Evolutionary conservation across 768 basidiomycete species (phyloP).

Genomic region (Hydnomerulius pinastri): DNA sequence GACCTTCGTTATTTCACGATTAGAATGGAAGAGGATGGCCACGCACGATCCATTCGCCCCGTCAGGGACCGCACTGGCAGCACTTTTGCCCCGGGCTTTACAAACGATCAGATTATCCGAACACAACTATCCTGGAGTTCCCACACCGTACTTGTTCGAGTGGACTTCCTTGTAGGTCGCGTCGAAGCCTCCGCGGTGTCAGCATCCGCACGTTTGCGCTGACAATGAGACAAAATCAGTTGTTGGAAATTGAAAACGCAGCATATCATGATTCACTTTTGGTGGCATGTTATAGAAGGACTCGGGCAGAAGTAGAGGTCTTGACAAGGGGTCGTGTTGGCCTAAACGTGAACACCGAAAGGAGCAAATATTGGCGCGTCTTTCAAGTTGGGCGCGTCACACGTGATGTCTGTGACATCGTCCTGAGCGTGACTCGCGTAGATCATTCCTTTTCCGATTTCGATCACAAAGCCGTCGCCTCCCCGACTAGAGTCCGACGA

Average conservation of each 20-base stretch:
- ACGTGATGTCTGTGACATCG: slow-evolving; percentile 15
- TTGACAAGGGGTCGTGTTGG: not conserved
- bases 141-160: slow-evolving; percentile 33
- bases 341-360: slow-evolving; percentile 9
- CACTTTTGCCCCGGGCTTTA: slow-evolving; percentile 19
- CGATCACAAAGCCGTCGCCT: not conserved
- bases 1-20: slow-evolving; percentile 2
- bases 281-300: slow-evolving; percentile 33
- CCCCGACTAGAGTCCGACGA: not conserved
- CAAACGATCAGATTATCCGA: slow-evolving; percentile 3
- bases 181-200: slow-evolving; percentile 36
- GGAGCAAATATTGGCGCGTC: slow-evolving; percentile 22
- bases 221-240: slow-evolving; percentile 17
- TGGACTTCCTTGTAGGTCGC: slow-evolving; percentile 48
- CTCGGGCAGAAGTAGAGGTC: not conserved
- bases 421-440: slow-evolving; percentile 17
- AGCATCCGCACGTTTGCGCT: slow-evolving; percentile 64
- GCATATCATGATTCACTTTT: slow-evolving; percentile 29
- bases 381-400: slow-evolving; percentile 6
- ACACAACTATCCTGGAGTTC: slow-evolving; percentile 16
- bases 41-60: slow-evolving; percentile 26
- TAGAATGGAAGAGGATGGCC: slow-evolving; percentile 1
- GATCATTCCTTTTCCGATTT: not conserved
- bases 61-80: slow-evolving; percentile 5
- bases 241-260: slow-evolving; percentile 12